Conservation (phyloP, 208 protist species). For the Strigomonas galati region DNA sequence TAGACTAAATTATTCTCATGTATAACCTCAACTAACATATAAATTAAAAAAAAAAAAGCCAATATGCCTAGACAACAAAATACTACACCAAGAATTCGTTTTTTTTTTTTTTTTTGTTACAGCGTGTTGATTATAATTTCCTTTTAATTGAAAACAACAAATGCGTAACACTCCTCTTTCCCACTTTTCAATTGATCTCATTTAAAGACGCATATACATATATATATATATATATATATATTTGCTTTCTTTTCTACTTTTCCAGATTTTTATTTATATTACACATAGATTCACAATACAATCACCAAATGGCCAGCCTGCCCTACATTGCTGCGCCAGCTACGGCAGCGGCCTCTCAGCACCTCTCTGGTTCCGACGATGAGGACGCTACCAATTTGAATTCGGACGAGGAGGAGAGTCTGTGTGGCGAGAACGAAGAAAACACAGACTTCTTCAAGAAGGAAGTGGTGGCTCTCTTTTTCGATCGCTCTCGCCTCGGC, state of each 20-base stretch:
- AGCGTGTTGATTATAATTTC: background rate
- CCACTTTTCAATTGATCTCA: background rate
- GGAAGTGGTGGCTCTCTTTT: conserved; percentile 21
- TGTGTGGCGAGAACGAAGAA: background rate
- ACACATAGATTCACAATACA: background rate
- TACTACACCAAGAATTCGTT: background rate
- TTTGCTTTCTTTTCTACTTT: conserved; percentile 21
- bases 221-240: conserved; percentile 6
- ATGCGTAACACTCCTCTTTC: background rate
- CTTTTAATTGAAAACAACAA: background rate
- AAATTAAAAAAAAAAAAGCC: background rate
- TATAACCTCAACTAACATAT: background rate
- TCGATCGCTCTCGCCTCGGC: conserved; percentile 24
- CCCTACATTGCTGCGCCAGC: background rate
- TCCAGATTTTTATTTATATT: conserved; percentile 11
- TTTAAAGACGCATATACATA: background rate
- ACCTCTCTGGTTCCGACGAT: background rate
- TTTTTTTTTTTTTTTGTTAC: conserved; percentile 12
- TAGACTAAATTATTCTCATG: background rate
- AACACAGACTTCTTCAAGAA: conserved; percentile 1
- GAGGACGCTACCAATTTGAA: background rate
- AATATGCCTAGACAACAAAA: background rate
- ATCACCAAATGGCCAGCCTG: background rate
- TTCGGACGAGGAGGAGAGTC: conserved; percentile 14
- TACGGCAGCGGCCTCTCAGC: background rate